Evolutionary conservation across 202 grass and related monocot species (phyloP), one percentile per base, ranked within the genome.

Genomic region (Panicum hallii): DNA sequence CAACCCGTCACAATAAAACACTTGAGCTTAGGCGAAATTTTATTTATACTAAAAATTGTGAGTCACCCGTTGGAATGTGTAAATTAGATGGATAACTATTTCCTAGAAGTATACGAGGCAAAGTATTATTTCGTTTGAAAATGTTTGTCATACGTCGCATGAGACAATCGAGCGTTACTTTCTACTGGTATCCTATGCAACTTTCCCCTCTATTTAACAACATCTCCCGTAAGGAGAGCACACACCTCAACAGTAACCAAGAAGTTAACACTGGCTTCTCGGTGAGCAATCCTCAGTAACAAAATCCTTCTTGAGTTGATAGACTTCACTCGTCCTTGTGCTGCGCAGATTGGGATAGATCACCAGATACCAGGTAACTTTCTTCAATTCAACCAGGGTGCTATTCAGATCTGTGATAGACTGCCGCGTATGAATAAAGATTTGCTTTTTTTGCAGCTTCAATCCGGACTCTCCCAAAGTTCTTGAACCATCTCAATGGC

Each of bases 131-230:
- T 42, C 11, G 16, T 42, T 68, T 10, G 60, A 46, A 5, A 50
- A 12, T 0, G 2, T 4, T 19, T 38, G 11, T 9, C 19, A 7
- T 0, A 0, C 22, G 11, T 82, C 2, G 12, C 30, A 72, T 56
- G 26, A 70, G 2, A 63, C 4, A 63, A 42, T 47, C 16, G 5
- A 32, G 12, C 9, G 50, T 60, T 82, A 22, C 28, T 8, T 49
- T 0, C 43, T 7, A 38, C 0, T 3, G 14, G 70, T 52, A 74
- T 74, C 19, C 81, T 0, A 74, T 57, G 70, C 12, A 70, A 28
- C 44, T 64, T 40, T 32, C 4, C 47, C 44, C 19, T 28, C 45
- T 83, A 83, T 83, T 20, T 83, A 83, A 17, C 0, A 6, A 8
- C 17, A 2, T 43, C 3, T 0, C 12, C 5, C 2, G 20, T n/a